phyloP scores from a whole-genome alignment of 257 asterid genomes.

The Nicotiana otophora region DNA sequence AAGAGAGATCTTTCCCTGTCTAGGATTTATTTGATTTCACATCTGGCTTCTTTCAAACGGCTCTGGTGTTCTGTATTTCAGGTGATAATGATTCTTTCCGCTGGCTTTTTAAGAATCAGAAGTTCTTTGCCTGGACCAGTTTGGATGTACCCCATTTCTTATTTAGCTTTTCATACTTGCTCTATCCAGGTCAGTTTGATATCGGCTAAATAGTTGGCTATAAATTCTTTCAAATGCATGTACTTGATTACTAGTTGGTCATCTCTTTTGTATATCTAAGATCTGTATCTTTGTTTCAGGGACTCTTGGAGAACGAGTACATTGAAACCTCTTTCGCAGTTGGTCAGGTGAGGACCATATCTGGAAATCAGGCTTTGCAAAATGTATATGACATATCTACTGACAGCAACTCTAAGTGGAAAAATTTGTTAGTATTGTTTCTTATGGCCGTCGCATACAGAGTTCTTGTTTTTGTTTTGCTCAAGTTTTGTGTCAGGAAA shows the following conservation, averaged over 20 bases:
- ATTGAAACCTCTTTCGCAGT: slow-evolving; percentile 66
- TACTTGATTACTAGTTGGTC: not conserved
- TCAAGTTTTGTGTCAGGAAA: slow-evolving; percentile 52
- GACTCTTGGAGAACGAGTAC: slow-evolving; percentile 91
- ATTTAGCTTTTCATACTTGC: slow-evolving; percentile 83
- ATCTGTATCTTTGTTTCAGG: slow-evolving; percentile 38
- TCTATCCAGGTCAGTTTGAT: slow-evolving; percentile 71
- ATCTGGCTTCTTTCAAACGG: not conserved
- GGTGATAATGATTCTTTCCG: slow-evolving; percentile 90
- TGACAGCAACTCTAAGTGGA: slow-evolving; percentile 67
- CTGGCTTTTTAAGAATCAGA: slow-evolving; percentile 89
- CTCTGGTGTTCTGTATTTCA: slow-evolving; percentile 24
- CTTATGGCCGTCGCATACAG: slow-evolving; percentile 78
- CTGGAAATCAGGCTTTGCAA: slow-evolving; percentile 84
- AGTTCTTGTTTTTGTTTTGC: slow-evolving; percentile 47
- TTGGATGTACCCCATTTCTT: slow-evolving; percentile 95
- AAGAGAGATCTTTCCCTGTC: not conserved
- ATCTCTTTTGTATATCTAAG: not conserved
- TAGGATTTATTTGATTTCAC: not conserved
- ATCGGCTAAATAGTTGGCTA: not conserved
- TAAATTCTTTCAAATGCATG: not conserved
- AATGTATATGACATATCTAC: slow-evolving; percentile 62
- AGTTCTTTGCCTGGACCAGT: slow-evolving; percentile 65
- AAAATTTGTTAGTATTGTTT: slow-evolving; percentile 55
- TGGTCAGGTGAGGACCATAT: slow-evolving; percentile 78